Evolutionary conservation across 192 early-diverging fungal genomes (phyloP).

Genomic region (Thamnidium elegans): DNA sequence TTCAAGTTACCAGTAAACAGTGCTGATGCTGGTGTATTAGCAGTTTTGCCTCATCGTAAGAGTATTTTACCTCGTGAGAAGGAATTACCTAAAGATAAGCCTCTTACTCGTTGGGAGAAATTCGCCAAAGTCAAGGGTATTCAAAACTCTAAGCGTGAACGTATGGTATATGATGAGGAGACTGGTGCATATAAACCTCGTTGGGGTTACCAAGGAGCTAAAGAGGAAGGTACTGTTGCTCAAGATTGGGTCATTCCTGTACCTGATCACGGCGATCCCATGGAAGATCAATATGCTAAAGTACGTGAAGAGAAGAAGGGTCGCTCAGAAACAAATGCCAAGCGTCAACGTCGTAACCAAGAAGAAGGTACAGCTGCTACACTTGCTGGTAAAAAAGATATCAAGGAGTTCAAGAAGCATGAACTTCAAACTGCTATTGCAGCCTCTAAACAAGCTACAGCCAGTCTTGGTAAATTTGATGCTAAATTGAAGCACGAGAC

Average conservation of each 20-base stretch:
- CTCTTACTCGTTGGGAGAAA: slow-evolving; percentile 96
- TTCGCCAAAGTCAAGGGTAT: slow-evolving; percentile 98
- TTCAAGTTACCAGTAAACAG: slow-evolving; percentile 73
- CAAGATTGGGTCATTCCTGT: slow-evolving; percentile 96
- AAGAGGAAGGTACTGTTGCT: slow-evolving; percentile 51
- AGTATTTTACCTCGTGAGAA: slow-evolving; percentile 85
- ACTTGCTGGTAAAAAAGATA: slow-evolving; percentile 55
- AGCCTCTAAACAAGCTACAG: slow-evolving; percentile 81
- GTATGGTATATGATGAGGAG: slow-evolving; percentile 83
- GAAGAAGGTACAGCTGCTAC: slow-evolving; percentile 69
- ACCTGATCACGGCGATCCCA: slow-evolving; percentile 75
- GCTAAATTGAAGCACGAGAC: slow-evolving; percentile 74
- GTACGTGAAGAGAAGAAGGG: slow-evolving; percentile 82
- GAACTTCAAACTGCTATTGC: slow-evolving; percentile 74
- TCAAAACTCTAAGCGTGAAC: slow-evolving; percentile 75
- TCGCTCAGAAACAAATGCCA: slow-evolving; percentile 83
- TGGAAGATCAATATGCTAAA: slow-evolving; percentile 83
- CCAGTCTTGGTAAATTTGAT: slow-evolving; percentile 92
- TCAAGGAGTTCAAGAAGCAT: slow-evolving; percentile 61
- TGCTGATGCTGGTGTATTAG: slow-evolving; percentile 74
- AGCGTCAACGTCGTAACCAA: slow-evolving; percentile 79
- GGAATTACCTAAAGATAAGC: slow-evolving; percentile 86
- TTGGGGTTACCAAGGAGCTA: slow-evolving; percentile 85
- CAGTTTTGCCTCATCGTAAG: slow-evolving; percentile 65
- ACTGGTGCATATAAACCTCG: slow-evolving; percentile 80